Conservation (phyloP, 2,329 filamentous ascomycete genomes). For the Passalora sequoiae region DNA sequence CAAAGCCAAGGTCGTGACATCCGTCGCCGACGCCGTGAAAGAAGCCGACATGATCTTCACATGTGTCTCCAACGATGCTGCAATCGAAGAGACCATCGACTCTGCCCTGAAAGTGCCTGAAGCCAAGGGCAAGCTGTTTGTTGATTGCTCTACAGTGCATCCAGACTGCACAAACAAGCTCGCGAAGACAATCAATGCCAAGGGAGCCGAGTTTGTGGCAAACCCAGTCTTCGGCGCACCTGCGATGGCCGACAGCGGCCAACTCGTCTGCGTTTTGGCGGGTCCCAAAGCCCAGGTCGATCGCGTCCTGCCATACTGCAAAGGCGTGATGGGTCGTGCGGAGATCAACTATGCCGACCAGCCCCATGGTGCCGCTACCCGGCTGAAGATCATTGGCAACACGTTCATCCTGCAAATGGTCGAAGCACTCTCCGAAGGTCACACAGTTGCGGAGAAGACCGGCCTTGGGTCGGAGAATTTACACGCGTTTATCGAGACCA, state of each 20-base stretch:
- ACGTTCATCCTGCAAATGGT: constrained; percentile 81
- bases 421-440: constrained; percentile 70
- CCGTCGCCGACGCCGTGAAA: constrained; percentile 61
- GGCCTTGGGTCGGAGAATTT: constrained; percentile 67
- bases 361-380: constrained; percentile 62
- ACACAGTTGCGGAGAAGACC: constrained; percentile 73
- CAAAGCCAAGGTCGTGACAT: constrained; percentile 60
- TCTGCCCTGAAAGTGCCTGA: constrained; percentile 49
- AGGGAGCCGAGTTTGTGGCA: constrained; percentile 69
- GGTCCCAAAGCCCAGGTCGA: constrained; percentile 58
- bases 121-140: constrained; percentile 74
- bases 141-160: constrained; percentile 85
- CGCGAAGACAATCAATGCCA: constrained; percentile 52
- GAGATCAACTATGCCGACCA: constrained; percentile 67
- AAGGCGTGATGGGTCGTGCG: constrained; percentile 63
- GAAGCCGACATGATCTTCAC: constrained; percentile 74
- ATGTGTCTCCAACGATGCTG: constrained; percentile 72
- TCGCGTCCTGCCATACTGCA: constrained; percentile 64
- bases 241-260: constrained; percentile 63
- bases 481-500: constrained; percentile 63
- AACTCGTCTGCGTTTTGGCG: constrained; percentile 68
- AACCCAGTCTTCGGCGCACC: constrained; percentile 69
- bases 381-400: constrained; percentile 80
- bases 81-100: constrained; percentile 59
- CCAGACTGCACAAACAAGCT: constrained; percentile 70